phyloP scores from a whole-genome alignment of 352 stramenopile species.

The Globisporangium perplexum region DNA sequence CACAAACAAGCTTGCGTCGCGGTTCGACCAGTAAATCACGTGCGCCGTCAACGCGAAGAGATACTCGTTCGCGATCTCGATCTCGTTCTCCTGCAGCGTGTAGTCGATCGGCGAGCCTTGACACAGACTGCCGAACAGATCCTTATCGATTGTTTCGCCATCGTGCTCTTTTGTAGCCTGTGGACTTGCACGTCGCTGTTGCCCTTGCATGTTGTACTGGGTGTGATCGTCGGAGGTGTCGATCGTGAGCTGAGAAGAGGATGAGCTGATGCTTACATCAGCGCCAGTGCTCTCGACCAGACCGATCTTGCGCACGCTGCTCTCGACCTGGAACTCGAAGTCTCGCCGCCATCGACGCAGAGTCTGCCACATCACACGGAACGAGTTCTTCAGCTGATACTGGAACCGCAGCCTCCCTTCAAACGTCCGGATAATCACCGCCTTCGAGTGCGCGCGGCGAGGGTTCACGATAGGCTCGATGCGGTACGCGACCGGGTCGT shows the following conservation, averaged over 20 bases:
- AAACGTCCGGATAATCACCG: constrained; percentile 80
- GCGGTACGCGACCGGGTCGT: constrained; percentile 93
- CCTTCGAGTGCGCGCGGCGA: constrained; percentile 65
- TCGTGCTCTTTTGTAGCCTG: constrained; percentile 22
- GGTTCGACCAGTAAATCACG: constrained; percentile 91
- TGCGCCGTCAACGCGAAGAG: constrained; percentile 90
- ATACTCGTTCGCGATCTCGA: constrained; percentile 93
- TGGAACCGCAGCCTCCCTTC: constrained; percentile 80
- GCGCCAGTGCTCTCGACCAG: constrained; percentile 43
- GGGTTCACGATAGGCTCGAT: constrained; percentile 93
- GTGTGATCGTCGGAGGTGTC: constrained; percentile 10
- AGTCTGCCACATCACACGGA: constrained; percentile 72
- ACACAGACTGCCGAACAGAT: constrained; percentile 57
- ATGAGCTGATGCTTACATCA: background rate
- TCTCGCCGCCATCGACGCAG: constrained; percentile 68
- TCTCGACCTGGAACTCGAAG: constrained; percentile 72
- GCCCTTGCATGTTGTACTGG: constrained; percentile 2
- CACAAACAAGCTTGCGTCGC: constrained; percentile 90
- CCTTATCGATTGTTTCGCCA: constrained; percentile 29
- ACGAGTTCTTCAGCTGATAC: constrained; percentile 82
- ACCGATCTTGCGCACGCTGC: constrained; percentile 59
- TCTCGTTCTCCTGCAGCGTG: constrained; percentile 92
- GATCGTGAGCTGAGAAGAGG: constrained; percentile 1
- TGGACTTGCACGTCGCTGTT: constrained; percentile 5
- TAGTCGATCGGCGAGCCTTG: constrained; percentile 79